A percentile compares a stretch with the other conserved stretches of the same genome.
phyloP scores from a whole-genome alignment of 352 stramenopile genomes.

The Pythium chondricola region DNA sequence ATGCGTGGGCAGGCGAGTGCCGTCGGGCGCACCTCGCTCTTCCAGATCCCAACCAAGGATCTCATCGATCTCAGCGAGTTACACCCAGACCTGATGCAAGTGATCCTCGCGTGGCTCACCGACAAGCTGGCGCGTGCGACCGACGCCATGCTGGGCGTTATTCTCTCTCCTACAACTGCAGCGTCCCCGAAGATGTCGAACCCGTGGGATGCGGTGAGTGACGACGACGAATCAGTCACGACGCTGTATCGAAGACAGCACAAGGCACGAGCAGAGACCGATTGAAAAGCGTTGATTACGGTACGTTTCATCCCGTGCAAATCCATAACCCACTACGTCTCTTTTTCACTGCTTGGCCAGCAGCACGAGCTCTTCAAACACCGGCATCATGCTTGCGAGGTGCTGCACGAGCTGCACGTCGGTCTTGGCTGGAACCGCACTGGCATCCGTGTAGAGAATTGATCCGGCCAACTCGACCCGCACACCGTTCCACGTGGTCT shows the following conservation, averaged over 20 bases:
- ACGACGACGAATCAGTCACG: conserved; percentile 15
- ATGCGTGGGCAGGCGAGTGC: conserved; percentile 37
- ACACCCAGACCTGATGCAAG: conserved; percentile 79
- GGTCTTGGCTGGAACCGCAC: conserved; percentile 17
- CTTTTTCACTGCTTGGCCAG: conserved; percentile 3
- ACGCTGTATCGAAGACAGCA: conserved; percentile 16
- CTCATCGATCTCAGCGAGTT: conserved; percentile 73
- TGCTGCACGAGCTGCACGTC: conserved; percentile 48
- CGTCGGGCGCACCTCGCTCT: conserved; percentile 53
- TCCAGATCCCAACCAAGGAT: conserved; percentile 72
- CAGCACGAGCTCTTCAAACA: conserved; percentile 62
- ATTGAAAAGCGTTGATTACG: too few species aligned
- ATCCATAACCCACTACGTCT: too few species aligned
- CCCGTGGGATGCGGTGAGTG: conserved; percentile 8
- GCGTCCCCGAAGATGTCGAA: conserved; percentile 4
- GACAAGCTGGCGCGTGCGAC: conserved; percentile 64
- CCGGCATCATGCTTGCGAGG: conserved; percentile 40
- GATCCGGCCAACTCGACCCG: conserved; percentile 37
- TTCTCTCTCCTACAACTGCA: conserved; percentile 40
- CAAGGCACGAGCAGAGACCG: conserved; percentile 52
- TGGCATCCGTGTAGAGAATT: conserved; percentile 25
- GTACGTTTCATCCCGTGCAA: too few species aligned
- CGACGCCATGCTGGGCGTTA: conserved; percentile 52
- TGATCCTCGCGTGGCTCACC: conserved; percentile 72
- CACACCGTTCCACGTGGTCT: conserved; percentile 14